Evolutionary conservation across 352 stramenopile species (phyloP), one percentile per base, ranked within the genome.

Genomic region (Thalassiosira mediterranea): DNA sequence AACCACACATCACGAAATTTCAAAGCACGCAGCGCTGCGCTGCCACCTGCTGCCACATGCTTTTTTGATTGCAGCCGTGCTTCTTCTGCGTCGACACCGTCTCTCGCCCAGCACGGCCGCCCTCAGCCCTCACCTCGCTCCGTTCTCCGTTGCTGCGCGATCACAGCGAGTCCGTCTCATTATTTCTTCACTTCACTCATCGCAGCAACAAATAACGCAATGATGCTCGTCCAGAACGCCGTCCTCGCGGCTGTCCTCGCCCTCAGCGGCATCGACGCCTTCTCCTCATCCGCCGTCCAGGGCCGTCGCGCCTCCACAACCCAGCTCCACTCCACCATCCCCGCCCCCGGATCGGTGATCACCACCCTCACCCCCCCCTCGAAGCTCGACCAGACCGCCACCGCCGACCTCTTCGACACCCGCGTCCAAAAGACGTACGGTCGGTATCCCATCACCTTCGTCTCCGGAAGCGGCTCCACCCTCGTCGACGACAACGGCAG

Each of bases 401-500:
- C 61, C 17, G 48, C 66, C 34, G 21, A 49, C 7, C 58, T 82
- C 15, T 83, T 83, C 23, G 69, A 80, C 28, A 57, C 70, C 0
- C 47, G 61, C 15, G 75, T 83, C n/a, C 63, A 80, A 44, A 83
- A 83, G 38, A 83, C 75, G 0, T 83, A 83, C 49, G 75, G 75
- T 5, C 46, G 75, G 5, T 83, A 83, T 71, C 75, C 75, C 57
- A 79, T 83, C 54, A 83, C 75, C 8, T 76, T 83, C 58, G 52
- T 76, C 29, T 86, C 69, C 34, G 96, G 96, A 61, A 86, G 97
- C 42, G 96, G 96, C 31, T 95, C 91, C 76, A 95, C 94, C 37
- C 84, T 98, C 31, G 97, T 91, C 66, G 95, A 98, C 62, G 87
- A 88, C 0, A 84, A 97, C 28, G 94, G 93, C 48, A 91, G 88